Evolutionary conservation across 208 protist species (phyloP).

Genomic region (Willaertia magna): DNA sequence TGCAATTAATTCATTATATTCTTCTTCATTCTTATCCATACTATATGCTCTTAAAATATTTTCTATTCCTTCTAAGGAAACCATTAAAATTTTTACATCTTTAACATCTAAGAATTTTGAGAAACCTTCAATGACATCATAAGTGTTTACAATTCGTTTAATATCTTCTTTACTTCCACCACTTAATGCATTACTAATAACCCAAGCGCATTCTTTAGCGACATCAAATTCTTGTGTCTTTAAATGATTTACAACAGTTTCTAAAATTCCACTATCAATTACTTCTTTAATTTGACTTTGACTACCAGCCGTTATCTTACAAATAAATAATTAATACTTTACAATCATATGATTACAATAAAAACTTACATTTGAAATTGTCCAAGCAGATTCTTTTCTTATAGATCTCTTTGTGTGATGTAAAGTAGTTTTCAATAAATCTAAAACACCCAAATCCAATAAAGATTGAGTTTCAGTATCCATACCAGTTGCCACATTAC

Average conservation of each 20-base stretch:
- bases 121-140: conserved; percentile 60
- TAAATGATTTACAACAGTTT: too few species aligned
- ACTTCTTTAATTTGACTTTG: conserved; percentile 74
- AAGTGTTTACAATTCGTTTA: too few species aligned
- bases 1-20: too few species aligned
- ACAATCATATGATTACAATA: too few species aligned
- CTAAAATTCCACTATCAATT: conserved; percentile 66
- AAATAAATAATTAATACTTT: too few species aligned
- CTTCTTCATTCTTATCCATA: conserved; percentile 65
- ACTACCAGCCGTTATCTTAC: conserved; percentile 92
- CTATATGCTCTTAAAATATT: conserved; percentile 63
- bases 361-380: conserved; percentile 97
- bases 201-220: conserved; percentile 94
- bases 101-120: conserved; percentile 63
- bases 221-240: conserved; percentile 80
- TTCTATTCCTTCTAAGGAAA: conserved; percentile 88
- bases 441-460: conserved; percentile 73
- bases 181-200: conserved; percentile 82
- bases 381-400: conserved; percentile 97
- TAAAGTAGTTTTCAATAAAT: conserved; percentile 57
- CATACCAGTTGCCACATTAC: conserved; percentile 94
- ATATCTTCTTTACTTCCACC: conserved; percentile 77
- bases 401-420: conserved; percentile 63
- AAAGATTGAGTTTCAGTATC: conserved; percentile 89
- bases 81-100: conserved; percentile 75